These are phyloP conservation scores for Entoloma clypeatum DNA, from an alignment of 1,284 basidiomycete species.

Conservation along the genomic window DNA sequence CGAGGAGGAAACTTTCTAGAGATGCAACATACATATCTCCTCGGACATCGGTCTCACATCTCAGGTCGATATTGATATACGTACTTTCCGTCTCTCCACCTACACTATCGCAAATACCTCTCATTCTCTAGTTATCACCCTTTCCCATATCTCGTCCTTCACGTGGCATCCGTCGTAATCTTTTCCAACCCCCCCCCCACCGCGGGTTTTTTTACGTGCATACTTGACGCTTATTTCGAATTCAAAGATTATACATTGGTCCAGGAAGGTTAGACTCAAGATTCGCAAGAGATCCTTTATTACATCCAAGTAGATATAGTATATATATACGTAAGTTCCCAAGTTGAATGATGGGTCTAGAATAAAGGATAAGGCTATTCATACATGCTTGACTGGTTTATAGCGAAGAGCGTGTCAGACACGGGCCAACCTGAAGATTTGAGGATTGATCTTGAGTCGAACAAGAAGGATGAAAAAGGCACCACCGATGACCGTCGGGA, in stretches of 20 bases:
- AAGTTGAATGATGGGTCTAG: conserved; percentile 1
- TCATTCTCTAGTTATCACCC: conserved; percentile 9
- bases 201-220: no score
- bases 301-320: no score
- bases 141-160: not conserved
- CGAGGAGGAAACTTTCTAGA: conserved; percentile 21
- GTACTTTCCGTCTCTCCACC: conserved; percentile 6
- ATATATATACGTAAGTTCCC: not conserved
- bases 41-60: conserved; percentile 10
- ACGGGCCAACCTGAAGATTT: conserved; percentile 38
- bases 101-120: conserved; percentile 8
- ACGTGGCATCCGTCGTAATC: no score
- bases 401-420: conserved; percentile 27
- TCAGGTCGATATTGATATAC: conserved; percentile 14
- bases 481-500: conserved; percentile 51
- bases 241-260: no score
- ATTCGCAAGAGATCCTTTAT: no score
- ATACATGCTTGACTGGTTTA: no score
- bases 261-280: no score
- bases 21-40: conserved; percentile 1
- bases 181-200: no score
- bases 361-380: not conserved
- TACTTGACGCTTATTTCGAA: no score
- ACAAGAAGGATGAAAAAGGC: conserved; percentile 50
- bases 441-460: conserved; percentile 41